phyloP scores from a whole-genome alignment of 164 flowering plant genomes.

The Pachysandra terminalis region DNA sequence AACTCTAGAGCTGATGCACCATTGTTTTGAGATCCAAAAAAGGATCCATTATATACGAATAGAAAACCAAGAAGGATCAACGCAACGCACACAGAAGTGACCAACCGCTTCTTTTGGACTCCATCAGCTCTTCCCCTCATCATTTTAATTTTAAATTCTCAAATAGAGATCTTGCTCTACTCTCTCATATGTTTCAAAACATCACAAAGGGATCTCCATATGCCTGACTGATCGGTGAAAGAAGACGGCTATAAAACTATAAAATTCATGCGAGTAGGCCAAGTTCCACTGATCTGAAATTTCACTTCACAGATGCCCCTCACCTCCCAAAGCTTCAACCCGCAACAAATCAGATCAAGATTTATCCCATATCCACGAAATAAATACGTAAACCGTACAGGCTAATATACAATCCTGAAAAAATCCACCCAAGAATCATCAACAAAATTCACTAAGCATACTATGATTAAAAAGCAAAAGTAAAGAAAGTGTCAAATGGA shows the following conservation, averaged over 20 bases:
- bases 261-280: neutral
- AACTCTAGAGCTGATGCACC: slow-evolving; percentile 70
- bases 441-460: neutral
- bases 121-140: slow-evolving; percentile 36
- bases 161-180: neutral
- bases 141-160: slow-evolving; percentile 12
- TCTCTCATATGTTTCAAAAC: slow-evolving; percentile 6
- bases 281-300: neutral
- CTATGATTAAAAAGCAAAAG: neutral
- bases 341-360: neutral
- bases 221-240: slow-evolving; percentile 2
- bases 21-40: slow-evolving; percentile 44
- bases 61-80: slow-evolving; percentile 54
- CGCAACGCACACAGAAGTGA: slow-evolving; percentile 44
- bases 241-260: neutral
- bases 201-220: slow-evolving; percentile 3
- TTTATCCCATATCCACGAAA: neutral
- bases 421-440: slow-evolving; percentile 6
- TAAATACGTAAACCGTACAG: neutral
- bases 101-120: slow-evolving; percentile 58
- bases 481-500: neutral
- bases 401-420: neutral
- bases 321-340: neutral
- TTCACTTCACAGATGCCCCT: neutral
- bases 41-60: slow-evolving; percentile 54